Percentiles rank a stretch among this genome's conserved stretches.
Conservation (phyloP, 805 yeast genomes). For the Candida boidinii region DNA sequence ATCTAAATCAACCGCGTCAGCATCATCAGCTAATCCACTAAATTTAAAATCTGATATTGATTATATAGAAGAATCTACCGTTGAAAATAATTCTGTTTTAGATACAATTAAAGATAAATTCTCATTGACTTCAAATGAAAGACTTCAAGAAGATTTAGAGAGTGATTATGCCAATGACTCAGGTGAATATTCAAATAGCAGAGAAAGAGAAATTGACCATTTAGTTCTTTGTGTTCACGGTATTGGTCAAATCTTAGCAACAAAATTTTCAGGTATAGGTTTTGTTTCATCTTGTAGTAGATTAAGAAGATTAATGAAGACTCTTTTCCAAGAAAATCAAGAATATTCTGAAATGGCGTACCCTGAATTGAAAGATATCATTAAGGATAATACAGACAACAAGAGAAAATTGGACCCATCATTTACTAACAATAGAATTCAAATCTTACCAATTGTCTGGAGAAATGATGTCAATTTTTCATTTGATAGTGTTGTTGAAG, state of each 20-base stretch:
- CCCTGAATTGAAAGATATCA: constrained; percentile 13
- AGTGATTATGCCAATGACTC: constrained; percentile 41
- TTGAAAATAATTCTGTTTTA: too few relatives aligned
- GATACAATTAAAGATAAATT: too few relatives aligned
- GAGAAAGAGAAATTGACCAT: constrained; percentile 36
- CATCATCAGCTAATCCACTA: too few relatives aligned
- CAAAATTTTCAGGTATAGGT: constrained; percentile 69
- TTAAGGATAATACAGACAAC: constrained; percentile 6
- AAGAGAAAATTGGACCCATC: too few relatives aligned
- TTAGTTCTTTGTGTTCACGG: constrained; percentile 90
- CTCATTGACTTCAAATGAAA: constrained; percentile 22
- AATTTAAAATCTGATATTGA: too few relatives aligned
- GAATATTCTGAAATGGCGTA: constrained; percentile 30
- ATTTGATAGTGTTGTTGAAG: constrained; percentile 32
- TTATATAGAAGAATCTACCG: too few relatives aligned
- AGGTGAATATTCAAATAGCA: constrained; percentile 27
- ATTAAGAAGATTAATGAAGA: constrained; percentile 49
- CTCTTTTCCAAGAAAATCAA: constrained; percentile 33
- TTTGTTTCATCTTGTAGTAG: constrained; percentile 79
- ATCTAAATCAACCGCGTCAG: too few relatives aligned
- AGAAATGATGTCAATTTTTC: constrained; percentile 65
- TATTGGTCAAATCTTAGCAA: constrained; percentile 82
- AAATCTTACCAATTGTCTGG: constrained; percentile 90
- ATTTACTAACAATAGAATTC: constrained; percentile 54
- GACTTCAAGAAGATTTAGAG: constrained; percentile 39